A percentile compares a stretch with the other conserved stretches of the same genome.
Conservation (phyloP, 2,329 filamentous ascomycete species). For the Aspergillus fischeri region DNA sequence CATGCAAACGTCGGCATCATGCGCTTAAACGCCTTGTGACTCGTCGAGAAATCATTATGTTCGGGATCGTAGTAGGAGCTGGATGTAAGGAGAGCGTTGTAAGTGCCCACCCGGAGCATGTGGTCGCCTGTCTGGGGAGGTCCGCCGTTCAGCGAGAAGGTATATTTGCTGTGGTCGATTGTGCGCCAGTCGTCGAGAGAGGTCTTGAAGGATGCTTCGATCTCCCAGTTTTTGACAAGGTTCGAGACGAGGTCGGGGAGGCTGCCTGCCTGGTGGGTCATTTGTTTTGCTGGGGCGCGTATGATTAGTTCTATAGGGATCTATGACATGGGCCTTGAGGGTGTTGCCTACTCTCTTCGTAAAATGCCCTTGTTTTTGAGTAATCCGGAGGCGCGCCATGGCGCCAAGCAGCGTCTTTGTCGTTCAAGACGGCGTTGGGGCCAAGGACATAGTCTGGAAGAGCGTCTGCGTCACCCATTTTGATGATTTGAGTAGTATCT, state of each 20-base stretch:
- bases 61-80: conserved; percentile 62
- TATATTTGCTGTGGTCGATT: conserved; percentile 57
- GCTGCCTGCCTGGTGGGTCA: conserved; percentile 52
- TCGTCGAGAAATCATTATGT: conserved; percentile 58
- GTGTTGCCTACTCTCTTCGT: conserved; percentile 48
- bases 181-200: conserved; percentile 61
- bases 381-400: conserved; percentile 61
- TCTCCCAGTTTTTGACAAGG: conserved; percentile 70
- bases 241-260: conserved; percentile 62
- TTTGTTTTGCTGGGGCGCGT: conserved; percentile 49
- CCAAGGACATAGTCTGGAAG: conserved; percentile 57
- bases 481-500: neutral
- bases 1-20: conserved; percentile 72
- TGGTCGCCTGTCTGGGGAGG: conserved; percentile 55
- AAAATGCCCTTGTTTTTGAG: conserved; percentile 58
- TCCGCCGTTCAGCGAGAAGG: conserved; percentile 61
- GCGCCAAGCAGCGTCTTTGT: conserved; percentile 54
- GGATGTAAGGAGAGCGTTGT: conserved; percentile 62
- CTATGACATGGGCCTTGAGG: neutral
- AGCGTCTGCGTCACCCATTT: conserved; percentile 6
- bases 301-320: neutral
- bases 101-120: conserved; percentile 65
- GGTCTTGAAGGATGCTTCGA: conserved; percentile 66
- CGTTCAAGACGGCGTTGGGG: conserved; percentile 55
- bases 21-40: conserved; percentile 67